phyloP scores from a whole-genome alignment of 192 early-diverging fungal genomes.

The Linnemannia exigua region DNA sequence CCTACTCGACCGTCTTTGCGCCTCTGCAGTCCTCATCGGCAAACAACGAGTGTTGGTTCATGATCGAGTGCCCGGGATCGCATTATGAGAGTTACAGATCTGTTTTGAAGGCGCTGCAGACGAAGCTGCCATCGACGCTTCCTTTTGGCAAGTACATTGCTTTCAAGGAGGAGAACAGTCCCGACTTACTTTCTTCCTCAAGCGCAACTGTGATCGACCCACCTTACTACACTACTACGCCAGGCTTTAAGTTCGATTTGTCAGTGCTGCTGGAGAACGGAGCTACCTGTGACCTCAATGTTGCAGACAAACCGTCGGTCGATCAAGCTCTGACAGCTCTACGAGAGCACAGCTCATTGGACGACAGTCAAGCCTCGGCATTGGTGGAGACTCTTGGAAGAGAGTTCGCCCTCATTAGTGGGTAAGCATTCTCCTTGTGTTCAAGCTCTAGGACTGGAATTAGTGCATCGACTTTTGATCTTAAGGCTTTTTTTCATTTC shows the following conservation, averaged over 20 bases:
- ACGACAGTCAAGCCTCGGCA: conserved; percentile 60
- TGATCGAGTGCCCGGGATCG: conserved; percentile 38
- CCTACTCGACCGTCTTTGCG: not conserved
- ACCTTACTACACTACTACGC: conserved; percentile 42
- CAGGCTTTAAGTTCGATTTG: conserved; percentile 31
- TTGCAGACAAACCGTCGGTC: not conserved
- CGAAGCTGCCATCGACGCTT: not conserved
- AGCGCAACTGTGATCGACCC: not conserved
- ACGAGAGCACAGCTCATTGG: conserved; percentile 25
- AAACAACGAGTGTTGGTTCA: not conserved
- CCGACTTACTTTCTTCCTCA: not conserved
- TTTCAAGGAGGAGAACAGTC: not conserved
- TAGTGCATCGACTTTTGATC: not conserved
- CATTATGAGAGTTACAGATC: conserved; percentile 36
- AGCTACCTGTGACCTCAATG: not conserved
- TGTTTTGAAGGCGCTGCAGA: conserved; percentile 34
- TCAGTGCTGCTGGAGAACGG: conserved; percentile 21
- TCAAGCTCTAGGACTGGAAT: not conserved
- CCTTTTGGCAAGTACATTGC: conserved; percentile 56
- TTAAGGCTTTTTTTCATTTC: not conserved
- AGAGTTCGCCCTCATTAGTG: conserved; percentile 66
- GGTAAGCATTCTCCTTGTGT: conserved; percentile 20
- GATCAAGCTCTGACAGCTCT: not conserved
- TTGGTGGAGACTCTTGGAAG: conserved; percentile 56
- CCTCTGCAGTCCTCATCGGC: not conserved